Evolutionary conservation across 2,329 filamentous ascomycete species (phyloP), one percentile per base, ranked within the genome.

Genomic region (Epichloe aotearoae): DNA sequence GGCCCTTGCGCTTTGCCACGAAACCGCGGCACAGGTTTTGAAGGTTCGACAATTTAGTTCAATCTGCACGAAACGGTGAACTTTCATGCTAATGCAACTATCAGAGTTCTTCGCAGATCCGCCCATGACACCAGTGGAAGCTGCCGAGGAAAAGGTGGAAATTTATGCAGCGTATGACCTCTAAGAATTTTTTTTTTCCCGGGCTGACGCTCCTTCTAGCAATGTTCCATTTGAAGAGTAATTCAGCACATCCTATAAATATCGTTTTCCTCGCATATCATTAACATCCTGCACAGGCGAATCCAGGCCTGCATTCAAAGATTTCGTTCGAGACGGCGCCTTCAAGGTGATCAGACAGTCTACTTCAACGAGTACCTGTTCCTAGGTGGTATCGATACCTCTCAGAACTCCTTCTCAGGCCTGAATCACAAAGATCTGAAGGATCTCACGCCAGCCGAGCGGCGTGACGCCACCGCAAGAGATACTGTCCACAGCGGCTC

Each of bases 231-330:
- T 86, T 56, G 62, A 73, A 37, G 74, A 80, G 83, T 84, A 71
- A 14, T 47, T 20, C 4, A 6, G 8, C 4, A 17, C 30, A 14
- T 20, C 40, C 17, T 19, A 1, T 10, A 14, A 36, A 7, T 12
- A 49, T 10, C 5, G 12, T 7, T 11, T 39, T 14, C 12, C 3
- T 4, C 14, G 7, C 47, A 15, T 8, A 15, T 15, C 4, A 48
- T 17, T 50, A 30, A 50, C 17, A 33, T 5, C 10, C 12, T 19
- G 3, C 4, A n/a, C 46, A 86, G 84, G 51, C 88, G 93, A 45
- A 88, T 97, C 40, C 84, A 96, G 61, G 77, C 83, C 26, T 93
- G 88, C 45, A 85, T 97, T 50, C 82, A 89, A 57, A 84, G 88
- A 14, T 98, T 84, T 68, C 81, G 85, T 54, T 74, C 79, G 37